These are phyloP conservation scores for Annulohypoxylon stygium DNA, from an alignment of 495 filamentous ascomycete genomes.

Conservation along the genomic window DNA sequence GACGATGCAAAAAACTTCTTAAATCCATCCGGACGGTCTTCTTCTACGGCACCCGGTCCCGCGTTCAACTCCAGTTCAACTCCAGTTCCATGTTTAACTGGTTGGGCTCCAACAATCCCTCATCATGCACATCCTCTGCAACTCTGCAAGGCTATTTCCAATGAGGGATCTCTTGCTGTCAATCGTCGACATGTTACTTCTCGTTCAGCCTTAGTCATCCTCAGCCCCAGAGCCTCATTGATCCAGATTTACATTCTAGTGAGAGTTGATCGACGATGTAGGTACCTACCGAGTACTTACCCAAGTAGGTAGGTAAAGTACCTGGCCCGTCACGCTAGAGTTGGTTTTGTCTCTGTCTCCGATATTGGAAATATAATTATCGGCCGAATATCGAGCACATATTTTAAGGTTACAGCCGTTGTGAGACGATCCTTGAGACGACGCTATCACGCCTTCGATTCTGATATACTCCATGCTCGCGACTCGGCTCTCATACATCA, in stretches of 20 bases:
- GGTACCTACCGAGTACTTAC: background rate
- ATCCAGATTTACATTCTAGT: conserved; percentile 5
- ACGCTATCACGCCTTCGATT: conserved; percentile 22
- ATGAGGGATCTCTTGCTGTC: conserved; percentile 22
- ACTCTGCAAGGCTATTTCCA: conserved; percentile 35
- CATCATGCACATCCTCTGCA: conserved; percentile 1
- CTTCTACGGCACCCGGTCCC: conserved; percentile 25
- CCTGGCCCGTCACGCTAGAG: background rate
- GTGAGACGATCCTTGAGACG: conserved; percentile 42
- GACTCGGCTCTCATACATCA: conserved; percentile 35
- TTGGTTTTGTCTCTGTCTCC: background rate
- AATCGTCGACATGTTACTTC: conserved; percentile 19
- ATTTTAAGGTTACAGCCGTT: conserved; percentile 12
- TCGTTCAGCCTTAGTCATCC: conserved; percentile 18
- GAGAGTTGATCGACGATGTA: background rate
- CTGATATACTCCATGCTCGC: conserved; percentile 24
- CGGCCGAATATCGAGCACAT: conserved; percentile 25
- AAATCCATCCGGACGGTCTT: conserved; percentile 10
- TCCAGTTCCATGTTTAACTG: conserved; percentile 7
- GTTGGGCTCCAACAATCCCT: background rate
- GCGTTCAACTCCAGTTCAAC: conserved; percentile 14
- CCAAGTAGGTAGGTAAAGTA: background rate
- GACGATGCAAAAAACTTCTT: conserved; percentile 20
- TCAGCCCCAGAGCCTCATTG: conserved; percentile 31
- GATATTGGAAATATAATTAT: background rate